These are phyloP conservation scores for Xylaria palmicola DNA, from an alignment of 495 filamentous ascomycete genomes.

Conservation along the genomic window DNA sequence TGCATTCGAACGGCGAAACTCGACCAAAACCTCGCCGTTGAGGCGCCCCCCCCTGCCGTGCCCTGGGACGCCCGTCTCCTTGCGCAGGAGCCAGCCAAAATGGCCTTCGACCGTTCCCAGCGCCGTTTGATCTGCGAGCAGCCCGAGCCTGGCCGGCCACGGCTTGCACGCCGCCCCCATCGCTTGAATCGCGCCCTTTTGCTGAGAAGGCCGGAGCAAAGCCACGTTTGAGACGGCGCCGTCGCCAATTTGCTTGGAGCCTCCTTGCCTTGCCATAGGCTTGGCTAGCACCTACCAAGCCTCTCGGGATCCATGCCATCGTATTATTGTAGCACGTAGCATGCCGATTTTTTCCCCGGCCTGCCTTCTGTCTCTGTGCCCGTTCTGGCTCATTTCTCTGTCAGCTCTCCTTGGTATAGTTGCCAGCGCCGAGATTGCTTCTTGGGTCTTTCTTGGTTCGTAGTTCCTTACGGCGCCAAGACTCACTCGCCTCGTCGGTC, in stretches of 20 bases:
- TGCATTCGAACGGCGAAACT: neutral
- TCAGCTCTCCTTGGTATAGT: neutral
- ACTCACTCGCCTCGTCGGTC: neutral
- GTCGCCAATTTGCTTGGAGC: slow-evolving; percentile 5
- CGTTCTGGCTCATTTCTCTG: neutral
- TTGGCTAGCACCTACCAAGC: slow-evolving; percentile 2
- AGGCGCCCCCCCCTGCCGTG: too few relatives aligned
- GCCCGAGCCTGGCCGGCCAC: neutral
- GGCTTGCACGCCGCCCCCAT: neutral
- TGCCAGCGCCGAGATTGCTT: neutral
- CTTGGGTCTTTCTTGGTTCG: neutral
- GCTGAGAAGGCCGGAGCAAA: neutral
- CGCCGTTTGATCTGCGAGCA: slow-evolving; percentile 4
- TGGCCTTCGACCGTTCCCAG: neutral
- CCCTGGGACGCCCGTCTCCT: neutral
- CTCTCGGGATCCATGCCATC: neutral
- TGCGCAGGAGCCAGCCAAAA: neutral
- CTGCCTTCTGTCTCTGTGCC: neutral
- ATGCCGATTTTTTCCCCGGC: neutral
- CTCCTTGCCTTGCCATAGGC: neutral
- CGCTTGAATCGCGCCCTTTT: neutral
- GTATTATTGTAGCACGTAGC: neutral
- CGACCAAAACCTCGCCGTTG: neutral
- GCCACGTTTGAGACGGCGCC: neutral
- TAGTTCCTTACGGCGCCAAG: slow-evolving; percentile 1